Percentiles rank a stretch among this genome's conserved stretches.
Evolutionary conservation across 83 land plant genomes (phyloP).

Genomic region (Larix sibirica): DNA sequence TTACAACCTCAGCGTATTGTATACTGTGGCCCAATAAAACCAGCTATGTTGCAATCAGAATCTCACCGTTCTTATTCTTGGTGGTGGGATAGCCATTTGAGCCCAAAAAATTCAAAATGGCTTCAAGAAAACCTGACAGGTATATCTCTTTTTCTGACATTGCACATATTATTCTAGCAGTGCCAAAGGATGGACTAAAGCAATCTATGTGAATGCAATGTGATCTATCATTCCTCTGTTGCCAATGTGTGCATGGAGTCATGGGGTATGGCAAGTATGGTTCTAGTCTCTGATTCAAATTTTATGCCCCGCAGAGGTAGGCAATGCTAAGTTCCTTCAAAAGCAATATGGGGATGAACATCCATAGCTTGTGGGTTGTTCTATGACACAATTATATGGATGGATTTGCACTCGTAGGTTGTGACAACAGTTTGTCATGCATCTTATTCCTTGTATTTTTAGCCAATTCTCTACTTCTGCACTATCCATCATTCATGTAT

Average conservation of each 20-base stretch:
- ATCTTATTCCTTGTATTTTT: neutral
- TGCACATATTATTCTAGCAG: neutral
- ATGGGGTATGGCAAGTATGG: neutral
- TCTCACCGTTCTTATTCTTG: slow-evolving; percentile 71
- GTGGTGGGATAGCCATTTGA: slow-evolving; percentile 95
- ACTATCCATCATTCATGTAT: neutral
- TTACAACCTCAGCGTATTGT: neutral
- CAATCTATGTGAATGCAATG: neutral
- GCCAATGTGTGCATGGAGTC: neutral
- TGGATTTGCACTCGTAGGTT: neutral
- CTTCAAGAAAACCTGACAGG: slow-evolving; percentile 89
- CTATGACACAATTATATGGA: neutral
- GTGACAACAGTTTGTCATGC: neutral
- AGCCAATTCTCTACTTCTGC: neutral
- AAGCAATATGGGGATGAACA: neutral
- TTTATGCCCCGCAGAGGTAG: neutral
- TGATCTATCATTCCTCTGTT: neutral
- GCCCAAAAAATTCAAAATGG: slow-evolving; percentile 96
- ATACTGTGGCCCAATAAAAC: neutral
- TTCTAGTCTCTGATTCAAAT: neutral
- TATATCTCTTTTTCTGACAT: slow-evolving; percentile 14
- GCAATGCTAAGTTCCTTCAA: neutral
- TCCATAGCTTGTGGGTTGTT: neutral
- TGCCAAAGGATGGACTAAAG: neutral
- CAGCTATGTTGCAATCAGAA: slow-evolving; percentile 36